A percentile compares a stretch with the other conserved stretches of the same genome.
Conservation (phyloP, 768 basidiomycete genomes). For the Solioccasus polychromus region DNA sequence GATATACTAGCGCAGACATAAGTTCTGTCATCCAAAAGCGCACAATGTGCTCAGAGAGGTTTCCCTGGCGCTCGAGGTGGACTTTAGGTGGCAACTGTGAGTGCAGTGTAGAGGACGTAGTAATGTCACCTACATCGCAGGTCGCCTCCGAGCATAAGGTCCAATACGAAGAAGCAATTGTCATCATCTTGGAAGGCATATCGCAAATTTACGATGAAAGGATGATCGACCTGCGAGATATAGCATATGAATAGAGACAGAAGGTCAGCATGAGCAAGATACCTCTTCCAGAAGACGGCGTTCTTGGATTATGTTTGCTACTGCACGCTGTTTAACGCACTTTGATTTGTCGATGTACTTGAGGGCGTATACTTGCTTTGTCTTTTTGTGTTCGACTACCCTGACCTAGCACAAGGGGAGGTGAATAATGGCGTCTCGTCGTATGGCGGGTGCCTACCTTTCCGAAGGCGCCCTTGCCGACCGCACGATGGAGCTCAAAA, state of each 20-base stretch:
- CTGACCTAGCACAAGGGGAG: slow-evolving; percentile 60
- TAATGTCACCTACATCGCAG: slow-evolving; percentile 66
- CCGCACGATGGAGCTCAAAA: slow-evolving; percentile 92
- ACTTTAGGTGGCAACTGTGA: slow-evolving; percentile 45
- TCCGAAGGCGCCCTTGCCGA: slow-evolving; percentile 97
- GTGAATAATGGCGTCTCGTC: neutral
- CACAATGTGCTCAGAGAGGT: slow-evolving; percentile 68
- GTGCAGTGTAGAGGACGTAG: neutral
- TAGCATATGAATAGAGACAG: slow-evolving; percentile 8
- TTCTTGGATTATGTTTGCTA: slow-evolving; percentile 93
- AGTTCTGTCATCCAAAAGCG: slow-evolving; percentile 91
- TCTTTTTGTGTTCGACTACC: slow-evolving; percentile 93
- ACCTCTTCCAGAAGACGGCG: slow-evolving; percentile 91
- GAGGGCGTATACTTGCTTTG: slow-evolving; percentile 89
- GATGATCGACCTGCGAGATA: slow-evolving; percentile 69
- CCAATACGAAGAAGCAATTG: slow-evolving; percentile 96
- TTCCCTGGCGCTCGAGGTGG: slow-evolving; percentile 72
- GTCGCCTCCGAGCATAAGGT: slow-evolving; percentile 95
- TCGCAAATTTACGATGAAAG: slow-evolving; percentile 85
- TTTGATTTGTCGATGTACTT: slow-evolving; percentile 98
- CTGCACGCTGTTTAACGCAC: slow-evolving; percentile 86
- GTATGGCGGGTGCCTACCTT: slow-evolving; percentile 55
- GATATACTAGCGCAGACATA: slow-evolving; percentile 77
- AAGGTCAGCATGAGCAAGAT: slow-evolving; percentile 6
- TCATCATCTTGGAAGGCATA: slow-evolving; percentile 98